These are phyloP conservation scores for Schizonepeta tenuifolia DNA, from an alignment of 257 asterid species.

Conservation along the genomic window DNA sequence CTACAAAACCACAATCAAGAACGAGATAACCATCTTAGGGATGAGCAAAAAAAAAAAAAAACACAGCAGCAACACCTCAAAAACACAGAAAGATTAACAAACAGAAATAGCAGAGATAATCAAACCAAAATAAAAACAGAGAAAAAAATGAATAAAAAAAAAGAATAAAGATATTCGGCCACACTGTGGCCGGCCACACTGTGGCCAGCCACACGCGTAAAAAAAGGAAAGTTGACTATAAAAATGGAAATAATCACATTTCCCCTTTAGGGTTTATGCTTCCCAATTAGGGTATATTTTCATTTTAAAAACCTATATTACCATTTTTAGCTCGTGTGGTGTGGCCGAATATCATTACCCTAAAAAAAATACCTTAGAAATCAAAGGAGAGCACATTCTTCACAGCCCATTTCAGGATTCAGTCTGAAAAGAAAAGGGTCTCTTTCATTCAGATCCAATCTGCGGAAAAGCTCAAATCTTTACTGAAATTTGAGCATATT, in stretches of 20 bases:
- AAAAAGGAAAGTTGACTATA: too few relatives aligned
- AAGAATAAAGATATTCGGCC: too few relatives aligned
- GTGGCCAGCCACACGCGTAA: too few relatives aligned
- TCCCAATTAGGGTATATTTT: too few relatives aligned
- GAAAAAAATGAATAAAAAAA: neutral
- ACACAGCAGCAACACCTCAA: neutral
- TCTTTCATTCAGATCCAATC: constrained; percentile 45
- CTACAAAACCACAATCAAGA: constrained; percentile 5
- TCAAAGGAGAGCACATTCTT: constrained; percentile 5
- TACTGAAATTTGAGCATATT: constrained; percentile 16
- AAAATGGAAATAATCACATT: too few relatives aligned
- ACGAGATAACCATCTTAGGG: neutral
- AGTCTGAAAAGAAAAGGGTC: constrained; percentile 7
- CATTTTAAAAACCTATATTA: too few relatives aligned
- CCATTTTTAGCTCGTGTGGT: too few relatives aligned
- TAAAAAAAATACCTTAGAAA: too few relatives aligned
- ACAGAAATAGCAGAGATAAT: neutral
- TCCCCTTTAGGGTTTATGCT: too few relatives aligned
- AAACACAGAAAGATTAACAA: neutral
- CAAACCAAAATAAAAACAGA: neutral
- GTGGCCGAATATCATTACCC: too few relatives aligned
- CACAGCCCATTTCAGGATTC: constrained; percentile 41
- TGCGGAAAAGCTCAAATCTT: constrained; percentile 40
- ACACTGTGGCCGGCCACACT: too few relatives aligned
- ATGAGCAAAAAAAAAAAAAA: neutral